Conservation (phyloP, 805 yeast genomes). For the Lachancea meyersii region DNA sequence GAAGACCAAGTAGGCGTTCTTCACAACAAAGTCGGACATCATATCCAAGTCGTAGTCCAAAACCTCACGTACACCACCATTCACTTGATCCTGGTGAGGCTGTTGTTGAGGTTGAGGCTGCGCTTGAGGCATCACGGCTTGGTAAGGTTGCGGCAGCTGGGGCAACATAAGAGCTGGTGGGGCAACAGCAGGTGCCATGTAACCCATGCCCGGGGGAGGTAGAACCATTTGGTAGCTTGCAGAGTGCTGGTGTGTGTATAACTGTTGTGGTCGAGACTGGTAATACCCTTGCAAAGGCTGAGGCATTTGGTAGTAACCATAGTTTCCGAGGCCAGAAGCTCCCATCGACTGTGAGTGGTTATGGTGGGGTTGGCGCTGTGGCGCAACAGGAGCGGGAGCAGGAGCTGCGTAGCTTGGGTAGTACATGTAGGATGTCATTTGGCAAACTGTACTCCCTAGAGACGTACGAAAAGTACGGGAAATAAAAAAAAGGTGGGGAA, state of each 20-base stretch:
- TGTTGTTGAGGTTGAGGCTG: constrained; percentile 12
- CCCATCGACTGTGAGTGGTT: constrained; percentile 12
- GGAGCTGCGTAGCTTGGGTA: constrained; percentile 10
- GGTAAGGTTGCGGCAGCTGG: constrained; percentile 1
- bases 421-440: constrained; percentile 14
- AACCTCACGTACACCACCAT: constrained; percentile 72
- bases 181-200: constrained; percentile 8
- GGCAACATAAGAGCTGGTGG: constrained; percentile 7
- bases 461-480: background rate
- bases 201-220: constrained; percentile 23
- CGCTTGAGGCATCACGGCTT: constrained; percentile 5
- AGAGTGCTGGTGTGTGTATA: constrained; percentile 5
- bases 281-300: constrained; percentile 15
- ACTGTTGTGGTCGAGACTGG: constrained; percentile 8
- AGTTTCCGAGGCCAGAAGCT: constrained; percentile 9
- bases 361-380: constrained; percentile 10
- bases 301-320: constrained; percentile 19
- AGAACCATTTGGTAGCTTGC: constrained; percentile 11
- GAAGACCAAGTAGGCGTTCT: constrained; percentile 65
- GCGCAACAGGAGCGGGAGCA: constrained; percentile 2
- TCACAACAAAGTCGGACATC: constrained; percentile 76
- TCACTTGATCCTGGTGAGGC: constrained; percentile 15
- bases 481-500: background rate
- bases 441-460: background rate
- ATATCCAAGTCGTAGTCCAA: constrained; percentile 71